phyloP scores from a whole-genome alignment of 805 yeast genomes.

The Yarrowia sp. region DNA sequence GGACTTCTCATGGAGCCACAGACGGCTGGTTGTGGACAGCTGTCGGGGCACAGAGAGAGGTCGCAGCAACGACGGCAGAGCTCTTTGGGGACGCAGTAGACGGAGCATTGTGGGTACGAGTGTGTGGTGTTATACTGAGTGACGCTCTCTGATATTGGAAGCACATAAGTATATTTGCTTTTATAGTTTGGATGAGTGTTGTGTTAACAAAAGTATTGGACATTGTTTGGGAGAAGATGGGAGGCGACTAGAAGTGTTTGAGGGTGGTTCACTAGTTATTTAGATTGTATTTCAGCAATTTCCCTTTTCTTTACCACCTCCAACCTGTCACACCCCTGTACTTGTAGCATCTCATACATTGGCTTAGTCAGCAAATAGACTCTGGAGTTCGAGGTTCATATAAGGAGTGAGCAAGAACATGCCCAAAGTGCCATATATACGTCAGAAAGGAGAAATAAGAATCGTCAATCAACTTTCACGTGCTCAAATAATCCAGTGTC shows the following conservation, averaged over 20 bases:
- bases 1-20: slow-evolving; percentile 14
- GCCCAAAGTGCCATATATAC: no score
- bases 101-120: slow-evolving; percentile 25
- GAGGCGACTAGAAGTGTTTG: no score
- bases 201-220: no score
- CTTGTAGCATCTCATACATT: neutral
- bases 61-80: slow-evolving; percentile 15
- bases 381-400: no score
- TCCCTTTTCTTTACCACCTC: neutral
- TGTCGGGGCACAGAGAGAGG: neutral
- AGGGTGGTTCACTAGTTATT: no score
- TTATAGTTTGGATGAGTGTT: slow-evolving; percentile 8
- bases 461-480: no score
- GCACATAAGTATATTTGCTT: slow-evolving; percentile 15
- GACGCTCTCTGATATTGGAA: slow-evolving; percentile 8
- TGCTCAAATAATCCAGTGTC: neutral
- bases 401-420: no score
- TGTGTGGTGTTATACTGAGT: neutral
- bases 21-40: slow-evolving; percentile 19
- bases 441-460: no score
- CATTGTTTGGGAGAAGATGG: no score
- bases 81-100: slow-evolving; percentile 19
- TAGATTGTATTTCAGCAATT: no score
- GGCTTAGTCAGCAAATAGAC: neutral
- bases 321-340: no score